Base-by-base conservation (phyloP, 306 rosid species). In the Vigna mungo region DNA sequence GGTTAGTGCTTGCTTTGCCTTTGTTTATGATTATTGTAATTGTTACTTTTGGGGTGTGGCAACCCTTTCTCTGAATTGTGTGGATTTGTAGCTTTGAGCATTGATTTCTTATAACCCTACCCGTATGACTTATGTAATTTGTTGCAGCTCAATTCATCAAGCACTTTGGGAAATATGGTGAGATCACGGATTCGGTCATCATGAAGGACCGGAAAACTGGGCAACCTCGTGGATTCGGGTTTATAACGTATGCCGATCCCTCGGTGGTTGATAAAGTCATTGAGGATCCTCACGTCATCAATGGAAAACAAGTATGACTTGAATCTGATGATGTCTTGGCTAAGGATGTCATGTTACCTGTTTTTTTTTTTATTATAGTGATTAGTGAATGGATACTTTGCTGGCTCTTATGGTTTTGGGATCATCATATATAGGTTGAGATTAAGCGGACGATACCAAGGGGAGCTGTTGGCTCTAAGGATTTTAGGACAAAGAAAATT, bases 391-490 rank as follows among this genome's bases (percentile, higher is more conserved):
- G 61, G 27, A 67, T 72, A 27, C 54, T 67, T 83, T 39, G 36
- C 68, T 78, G 79, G 78, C 12, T 18, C 58, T 81, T 68, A 51
- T 71, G 83, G 77, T 89, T 70, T 78, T 66, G 83, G 84, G 82
- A 56, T 60, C 69, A 56, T 60, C 65, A 36, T 55, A 27, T 55
- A 44, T 79, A 93, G 98, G 98, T 93, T 81, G 98, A 93, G 72
- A 93, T 93, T 85, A 93, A 93, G 90, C 85, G 98, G 79, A 93
- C 98, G n/a, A 93, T 93, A 75, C 98, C 98, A 1, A 87, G 90
- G 89, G 98, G 96, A 63, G 87, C 95, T 68, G 87, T 66, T 71
- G 91, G 93, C 70, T 87, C 96, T 74, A 89, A 86, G 82, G 98
- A 93, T 81, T 91, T 93, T 82, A 93, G 85, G 90, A 93, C 98